Evolutionary conservation across 2,329 filamentous ascomycete genomes (phyloP), one percentile per base, ranked within the genome.

Genomic region (Penicillium sp.): DNA sequence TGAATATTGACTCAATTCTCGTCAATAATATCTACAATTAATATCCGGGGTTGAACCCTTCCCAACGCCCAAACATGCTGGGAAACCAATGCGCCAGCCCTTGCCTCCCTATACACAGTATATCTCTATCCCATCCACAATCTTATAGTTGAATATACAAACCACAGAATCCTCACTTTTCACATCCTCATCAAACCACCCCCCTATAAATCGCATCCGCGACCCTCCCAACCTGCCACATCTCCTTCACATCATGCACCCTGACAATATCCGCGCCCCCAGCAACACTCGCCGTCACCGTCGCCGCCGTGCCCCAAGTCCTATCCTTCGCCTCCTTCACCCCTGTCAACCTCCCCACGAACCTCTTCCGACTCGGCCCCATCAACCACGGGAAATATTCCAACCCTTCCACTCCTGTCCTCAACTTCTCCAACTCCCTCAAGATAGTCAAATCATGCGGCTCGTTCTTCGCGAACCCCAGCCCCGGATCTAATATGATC

Each of bases 131-230:
- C 48, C 57, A 39, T 48, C 43, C 44, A 53, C 49, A 54, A 3
- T 15, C 34, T 21, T 6, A 13, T 7, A 47, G 22, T n/a, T n/a
- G 29, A 22, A n/a, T n/a, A n/a, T n/a, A n/a, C n/a, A n/a, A n/a
- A n/a, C n/a, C n/a, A n/a, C n/a, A n/a, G n/a, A n/a, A n/a, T n/a
- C n/a, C n/a, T n/a, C n/a, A n/a, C n/a, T n/a, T n/a, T n/a, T n/a
- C n/a, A n/a, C n/a, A n/a, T n/a, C n/a, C n/a, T n/a, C n/a, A n/a
- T n/a, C n/a, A n/a, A n/a, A n/a, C n/a, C n/a, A n/a, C n/a, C n/a
- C n/a, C n/a, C n/a, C n/a, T n/a, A 80, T 87, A 95, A 48, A 96
- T 89, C n/a, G 89, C 90, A 77, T 97, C 91, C 8, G 88, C 82
- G 83, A 97, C 91, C 65, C 79, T 85, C 1, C 82, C 82, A 28